Evolutionary conservation across 331 rosid genomes (phyloP).

Genomic region (Prunus yedoensis): DNA sequence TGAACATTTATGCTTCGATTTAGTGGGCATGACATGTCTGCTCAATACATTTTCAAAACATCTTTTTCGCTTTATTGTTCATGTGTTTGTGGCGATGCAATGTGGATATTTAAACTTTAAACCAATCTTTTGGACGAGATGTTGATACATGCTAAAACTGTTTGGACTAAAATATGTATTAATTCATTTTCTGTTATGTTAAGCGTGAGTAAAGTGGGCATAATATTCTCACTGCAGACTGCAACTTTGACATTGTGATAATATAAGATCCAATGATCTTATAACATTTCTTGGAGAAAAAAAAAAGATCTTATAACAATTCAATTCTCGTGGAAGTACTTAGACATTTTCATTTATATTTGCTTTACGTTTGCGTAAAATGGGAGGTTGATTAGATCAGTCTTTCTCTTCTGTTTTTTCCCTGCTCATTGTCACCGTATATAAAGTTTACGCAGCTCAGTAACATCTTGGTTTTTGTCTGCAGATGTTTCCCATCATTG

Average conservation of each 20-base stretch:
- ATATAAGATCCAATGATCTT: neutral
- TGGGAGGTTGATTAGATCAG: neutral
- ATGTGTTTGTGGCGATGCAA: neutral
- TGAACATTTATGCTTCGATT: neutral
- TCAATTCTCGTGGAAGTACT: neutral
- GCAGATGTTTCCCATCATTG: conserved; percentile 67
- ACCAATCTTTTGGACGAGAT: neutral
- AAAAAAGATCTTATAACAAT: too few species aligned
- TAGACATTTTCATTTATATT: neutral
- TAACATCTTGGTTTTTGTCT: conserved; percentile 17
- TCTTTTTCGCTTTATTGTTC: neutral
- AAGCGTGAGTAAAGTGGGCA: neutral
- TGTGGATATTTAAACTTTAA: neutral
- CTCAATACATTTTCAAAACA: neutral
- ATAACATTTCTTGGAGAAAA: too few species aligned
- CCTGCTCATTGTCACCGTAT: too few species aligned
- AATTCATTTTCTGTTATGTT: too few species aligned
- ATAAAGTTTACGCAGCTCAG: neutral
- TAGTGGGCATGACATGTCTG: conserved; percentile 2
- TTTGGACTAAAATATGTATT: neutral
- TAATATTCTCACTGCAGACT: neutral
- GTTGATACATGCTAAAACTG: neutral
- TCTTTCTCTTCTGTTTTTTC: neutral
- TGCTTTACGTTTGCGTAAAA: neutral
- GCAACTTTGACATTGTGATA: neutral